phyloP scores from a whole-genome alignment of 805 yeast genomes.

The Yamadazyma takamatsuzukensis region DNA sequence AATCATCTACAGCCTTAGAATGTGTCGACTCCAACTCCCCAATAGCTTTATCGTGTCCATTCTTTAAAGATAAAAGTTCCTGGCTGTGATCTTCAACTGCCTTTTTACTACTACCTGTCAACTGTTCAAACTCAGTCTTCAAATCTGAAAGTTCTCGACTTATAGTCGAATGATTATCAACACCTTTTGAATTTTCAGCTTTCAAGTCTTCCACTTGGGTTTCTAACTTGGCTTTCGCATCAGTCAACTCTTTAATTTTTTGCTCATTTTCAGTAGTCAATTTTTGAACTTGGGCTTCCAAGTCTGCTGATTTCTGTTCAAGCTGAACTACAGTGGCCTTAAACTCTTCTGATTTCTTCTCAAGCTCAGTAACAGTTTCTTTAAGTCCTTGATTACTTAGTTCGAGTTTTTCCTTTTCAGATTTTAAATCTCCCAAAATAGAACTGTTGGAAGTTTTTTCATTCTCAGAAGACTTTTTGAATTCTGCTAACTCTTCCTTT shows the following conservation, averaged over 20 bases:
- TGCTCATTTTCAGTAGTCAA: neutral
- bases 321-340: neutral
- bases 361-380: neutral
- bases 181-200: neutral
- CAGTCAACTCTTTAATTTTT: neutral
- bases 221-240: constrained; percentile 1
- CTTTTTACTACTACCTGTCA: constrained; percentile 3
- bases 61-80: constrained; percentile 1
- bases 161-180: constrained; percentile 1
- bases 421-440: constrained; percentile 3
- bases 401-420: constrained; percentile 1
- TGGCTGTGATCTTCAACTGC: constrained; percentile 4
- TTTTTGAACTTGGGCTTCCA: neutral
- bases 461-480: neutral
- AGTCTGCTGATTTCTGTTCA: neutral
- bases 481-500: constrained; percentile 5
- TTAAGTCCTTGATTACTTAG: neutral
- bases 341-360: neutral
- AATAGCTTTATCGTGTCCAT: constrained; percentile 4
- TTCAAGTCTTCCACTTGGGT: constrained; percentile 4
- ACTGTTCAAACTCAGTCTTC: constrained; percentile 5
- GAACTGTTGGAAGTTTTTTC: constrained; percentile 4
- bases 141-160: constrained; percentile 3
- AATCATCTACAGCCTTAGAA: no score
- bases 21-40: constrained; percentile 3